Percentiles rank a stretch among this genome's conserved stretches.
These are phyloP conservation scores for Coemansia erecta DNA, from an alignment of 192 early-diverging fungal genomes.

Conservation along the genomic window DNA sequence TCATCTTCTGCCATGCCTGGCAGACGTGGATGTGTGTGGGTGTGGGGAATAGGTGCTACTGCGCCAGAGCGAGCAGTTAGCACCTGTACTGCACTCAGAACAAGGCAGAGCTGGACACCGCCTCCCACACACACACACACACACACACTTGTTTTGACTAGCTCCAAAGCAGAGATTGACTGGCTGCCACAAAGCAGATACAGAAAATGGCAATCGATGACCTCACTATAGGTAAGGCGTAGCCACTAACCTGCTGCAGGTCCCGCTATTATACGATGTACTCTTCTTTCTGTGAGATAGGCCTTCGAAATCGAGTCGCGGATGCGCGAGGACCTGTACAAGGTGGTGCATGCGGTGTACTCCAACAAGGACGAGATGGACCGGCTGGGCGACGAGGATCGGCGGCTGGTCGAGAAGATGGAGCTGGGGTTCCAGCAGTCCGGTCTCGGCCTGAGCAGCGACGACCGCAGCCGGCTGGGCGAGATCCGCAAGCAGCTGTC, in stretches of 20 bases:
- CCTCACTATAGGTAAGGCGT: too few species aligned
- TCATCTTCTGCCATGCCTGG: not conserved
- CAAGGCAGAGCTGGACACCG: too few species aligned
- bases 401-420: slow-evolving; percentile 68
- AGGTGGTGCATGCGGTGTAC: slow-evolving; percentile 55
- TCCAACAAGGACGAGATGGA: slow-evolving; percentile 49
- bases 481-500: slow-evolving; percentile 65
- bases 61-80: too few species aligned
- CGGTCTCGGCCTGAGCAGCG: slow-evolving; percentile 66
- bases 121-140: too few species aligned
- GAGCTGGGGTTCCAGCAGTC: slow-evolving; percentile 65
- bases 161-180: too few species aligned
- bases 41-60: too few species aligned
- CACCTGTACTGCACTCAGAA: too few species aligned
- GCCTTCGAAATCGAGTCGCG: slow-evolving; percentile 65
- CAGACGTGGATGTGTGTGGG: too few species aligned
- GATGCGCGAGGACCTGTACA: slow-evolving; percentile 66
- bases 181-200: too few species aligned
- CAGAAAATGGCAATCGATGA: too few species aligned
- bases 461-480: slow-evolving; percentile 60
- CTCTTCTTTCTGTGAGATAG: slow-evolving; percentile 7
- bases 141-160: too few species aligned
- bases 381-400: slow-evolving; percentile 59
- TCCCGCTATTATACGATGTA: not conserved
- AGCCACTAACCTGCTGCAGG: slow-evolving; percentile 3